phyloP scores from a whole-genome alignment of 345 rosid species.

The Schrenkiella parvula region DNA sequence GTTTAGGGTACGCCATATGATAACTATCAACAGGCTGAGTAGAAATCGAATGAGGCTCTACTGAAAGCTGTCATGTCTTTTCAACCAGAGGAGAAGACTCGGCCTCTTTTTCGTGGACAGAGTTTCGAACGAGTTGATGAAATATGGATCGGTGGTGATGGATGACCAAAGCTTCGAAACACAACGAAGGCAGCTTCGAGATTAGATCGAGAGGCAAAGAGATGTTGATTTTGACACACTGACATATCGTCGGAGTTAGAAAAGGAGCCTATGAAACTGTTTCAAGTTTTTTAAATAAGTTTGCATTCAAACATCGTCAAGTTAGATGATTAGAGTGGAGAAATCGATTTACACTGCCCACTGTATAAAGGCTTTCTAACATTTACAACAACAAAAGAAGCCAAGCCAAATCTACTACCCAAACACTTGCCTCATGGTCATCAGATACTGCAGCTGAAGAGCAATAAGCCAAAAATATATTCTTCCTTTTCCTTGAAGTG shows the following conservation, averaged over 20 bases:
- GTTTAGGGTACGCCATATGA: neutral
- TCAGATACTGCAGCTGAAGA: neutral
- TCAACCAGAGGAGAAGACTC: neutral
- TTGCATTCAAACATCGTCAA: constrained; percentile 6
- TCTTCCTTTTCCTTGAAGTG: constrained; percentile 5
- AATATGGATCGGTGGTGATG: neutral
- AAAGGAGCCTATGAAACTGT: neutral
- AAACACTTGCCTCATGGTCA: constrained; percentile 15
- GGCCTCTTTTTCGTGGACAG: neutral
- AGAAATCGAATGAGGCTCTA: neutral
- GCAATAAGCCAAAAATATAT: neutral
- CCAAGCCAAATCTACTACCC: constrained; percentile 9
- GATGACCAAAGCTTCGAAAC: constrained; percentile 13
- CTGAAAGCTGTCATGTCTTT: neutral
- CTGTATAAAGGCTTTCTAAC: constrained; percentile 5
- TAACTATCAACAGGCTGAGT: neutral
- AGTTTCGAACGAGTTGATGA: neutral
- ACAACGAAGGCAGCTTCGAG: neutral
- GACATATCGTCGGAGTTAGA: neutral
- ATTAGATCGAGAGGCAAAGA: neutral
- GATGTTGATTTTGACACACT: neutral
- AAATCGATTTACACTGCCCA: constrained; percentile 18
- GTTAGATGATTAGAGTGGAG: constrained; percentile 11
- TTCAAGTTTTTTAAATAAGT: neutral
- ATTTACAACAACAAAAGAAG: neutral